Evolutionary conservation across 257 asterid species (phyloP), one percentile per base, ranked within the genome.

Genomic region (Nemophila menziesii): DNA sequence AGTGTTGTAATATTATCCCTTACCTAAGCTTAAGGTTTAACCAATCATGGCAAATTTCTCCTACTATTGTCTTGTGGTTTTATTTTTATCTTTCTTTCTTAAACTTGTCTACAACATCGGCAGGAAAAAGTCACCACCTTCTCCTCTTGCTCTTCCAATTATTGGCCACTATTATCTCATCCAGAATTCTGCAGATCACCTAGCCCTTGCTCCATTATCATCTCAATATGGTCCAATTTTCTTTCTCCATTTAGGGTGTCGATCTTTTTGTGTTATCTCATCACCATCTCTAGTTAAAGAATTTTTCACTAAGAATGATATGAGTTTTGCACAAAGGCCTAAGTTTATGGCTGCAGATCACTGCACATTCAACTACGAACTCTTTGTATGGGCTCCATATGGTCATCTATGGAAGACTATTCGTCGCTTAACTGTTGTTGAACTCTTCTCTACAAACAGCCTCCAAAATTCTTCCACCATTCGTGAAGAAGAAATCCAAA

Each of bases 161-260:
- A 59, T 73, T 0, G 92, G 86, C 60, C 92, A 73, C 18, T 68
- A 72, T 9, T 74, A 73, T 49, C 83, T 76, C 13, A 52, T 80
- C 40, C 70, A 61, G 36, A 54, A n/a, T n/a, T 22, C 3, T 38
- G n/a, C 70, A 11, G 43, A 72, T 46, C 66, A 73, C 56, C 47
- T 45, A 5, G 40, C 69, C 1, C 57, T 73, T 2, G 33, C 58
- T 15, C 43, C 68, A 1, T 27, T 76, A 8, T 61, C 80, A 8
- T 33, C 58, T 37, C 53, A 1, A 10, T 64, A 68, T 22, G 87
- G 92, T 16, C 74, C 70, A 0, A 46, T 76, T 15, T 11, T 73
- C 8, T 68, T 57, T 6, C 74, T 80, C 60, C 60, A 41, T 0
- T 39, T 76, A 0, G 86, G 86, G 50, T 55, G 48, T 56, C 51